Base-by-base conservation (phyloP, 2,329 filamentous ascomycete genomes). In the Keithomyces neogunnii region DNA sequence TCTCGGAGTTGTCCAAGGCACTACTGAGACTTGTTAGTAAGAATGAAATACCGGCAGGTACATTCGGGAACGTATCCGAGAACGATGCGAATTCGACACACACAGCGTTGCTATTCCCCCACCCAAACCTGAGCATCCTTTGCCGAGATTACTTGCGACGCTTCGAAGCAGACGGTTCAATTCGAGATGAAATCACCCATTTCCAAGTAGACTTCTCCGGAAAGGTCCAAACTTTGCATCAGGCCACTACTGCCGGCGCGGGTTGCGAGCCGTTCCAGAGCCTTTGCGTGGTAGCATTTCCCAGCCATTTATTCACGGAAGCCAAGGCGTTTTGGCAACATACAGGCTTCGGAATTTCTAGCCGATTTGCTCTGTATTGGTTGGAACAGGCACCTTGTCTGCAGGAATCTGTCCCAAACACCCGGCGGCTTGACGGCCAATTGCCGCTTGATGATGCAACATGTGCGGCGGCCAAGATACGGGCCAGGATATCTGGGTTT, bases 281-380 rank as follows among this genome's bases (percentile, higher is more conserved):
- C 3, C 29, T 63, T 1, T 65, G 51, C 28, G 47, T 47, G 1
- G 55, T 59, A 1, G 38, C 55, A 4, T 60, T 59, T 26, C 53
- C 60, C 1, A 26, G 44, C 1, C 28, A 44, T 2, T 26, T 63
- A 9, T 52, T 47, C 2, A 43, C 30, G 3, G 58, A 63, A 28
- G 62, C 58, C n/a, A 62, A 62, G 43, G 55, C 54, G 6, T 66
- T 63, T 32, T 66, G 62, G 62, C 61, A 63, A 19, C 62, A 66
- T 46, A 60, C 63, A 0, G 63, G 62, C 0, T 61, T 53, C 19
- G 63, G 62, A 5, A 51, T 65, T 32, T 63, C 62, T n/a, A 64
- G 59, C 40, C 59, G 63, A 38, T 57, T 53, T 32, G 63, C 63
- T 2, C 38, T 40, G 3, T 56, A 54, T 32, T 66, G 63, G 63